Evolutionary conservation across 2,329 filamentous ascomycete species (phyloP).

Genomic region (Aspergillus novoparasiticus): DNA sequence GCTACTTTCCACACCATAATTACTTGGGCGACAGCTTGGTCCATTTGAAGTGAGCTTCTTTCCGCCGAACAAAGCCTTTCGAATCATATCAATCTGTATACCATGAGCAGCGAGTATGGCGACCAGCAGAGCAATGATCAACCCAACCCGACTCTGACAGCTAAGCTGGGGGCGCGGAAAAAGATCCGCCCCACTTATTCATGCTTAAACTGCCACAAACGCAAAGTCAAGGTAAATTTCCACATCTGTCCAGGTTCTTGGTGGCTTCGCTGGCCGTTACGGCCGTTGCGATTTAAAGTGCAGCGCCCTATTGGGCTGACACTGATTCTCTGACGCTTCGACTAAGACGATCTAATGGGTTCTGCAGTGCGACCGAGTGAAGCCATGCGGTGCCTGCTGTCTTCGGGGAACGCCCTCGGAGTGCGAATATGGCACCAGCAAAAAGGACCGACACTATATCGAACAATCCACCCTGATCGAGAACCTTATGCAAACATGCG

Average conservation of each 20-base stretch:
- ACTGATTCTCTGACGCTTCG: no score
- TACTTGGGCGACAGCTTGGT: neutral
- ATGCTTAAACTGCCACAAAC: constrained; percentile 34
- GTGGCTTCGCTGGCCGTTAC: neutral
- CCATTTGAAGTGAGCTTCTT: neutral
- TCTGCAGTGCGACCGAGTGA: constrained; percentile 32
- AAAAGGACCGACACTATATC: constrained; percentile 33
- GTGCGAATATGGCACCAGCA: constrained; percentile 35
- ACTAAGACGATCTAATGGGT: neutral
- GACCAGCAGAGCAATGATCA: constrained; percentile 5
- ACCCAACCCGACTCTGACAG: neutral
- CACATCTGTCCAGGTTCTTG: neutral
- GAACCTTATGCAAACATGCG: constrained; percentile 25
- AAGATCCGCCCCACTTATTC: constrained; percentile 35
- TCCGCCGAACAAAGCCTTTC: constrained; percentile 3
- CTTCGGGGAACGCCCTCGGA: constrained; percentile 32
- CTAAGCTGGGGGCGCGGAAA: constrained; percentile 20
- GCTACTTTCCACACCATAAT: neutral
- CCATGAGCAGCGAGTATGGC: constrained; percentile 6
- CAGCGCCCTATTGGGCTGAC: neutral
- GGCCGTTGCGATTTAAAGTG: neutral
- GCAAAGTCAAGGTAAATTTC: constrained; percentile 35
- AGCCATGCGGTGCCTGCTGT: constrained; percentile 35
- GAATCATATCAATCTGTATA: constrained; percentile 1
- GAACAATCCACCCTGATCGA: constrained; percentile 32